Evolutionary conservation across 768 basidiomycete species (phyloP), one percentile per base, ranked within the genome.

Genomic region (Russula sp.): DNA sequence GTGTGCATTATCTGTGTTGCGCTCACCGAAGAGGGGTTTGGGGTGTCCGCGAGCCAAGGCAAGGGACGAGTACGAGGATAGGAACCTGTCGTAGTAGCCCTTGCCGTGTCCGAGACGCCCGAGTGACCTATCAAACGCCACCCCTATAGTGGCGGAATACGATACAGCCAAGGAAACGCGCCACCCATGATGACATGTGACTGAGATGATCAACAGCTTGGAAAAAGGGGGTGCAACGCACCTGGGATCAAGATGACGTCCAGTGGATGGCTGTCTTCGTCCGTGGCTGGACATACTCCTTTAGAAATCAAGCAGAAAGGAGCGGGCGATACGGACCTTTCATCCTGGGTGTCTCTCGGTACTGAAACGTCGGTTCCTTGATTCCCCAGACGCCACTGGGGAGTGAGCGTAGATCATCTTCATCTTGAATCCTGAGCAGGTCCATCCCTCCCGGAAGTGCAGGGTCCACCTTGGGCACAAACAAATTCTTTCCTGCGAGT

Each of bases 41-140:
- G 75, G 74, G 62, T 75, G 74, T 31, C 76, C 75, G 57, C 74
- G 75, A 14, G 75, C 69, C 45, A 57, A 54, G 49, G 63, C 50
- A 54, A 62, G 51, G 11, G 67, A 56, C 35, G 76, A 71, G 63
- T 89, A 90, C 1, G 77, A 72, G 3, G 83, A 73, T 40, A 92
- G 76, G 73, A 89, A 92, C 14, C 80, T 77, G 74, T 92, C 90
- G 68, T 92, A 92, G 74, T 88, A 91, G 6, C 90, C 90, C 72
- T 88, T 92, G 27, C 90, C 89, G 66, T 91, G 88, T 10, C 90
- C 90, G 34, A 92, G 79, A 35, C 90, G 84, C 53, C 84, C 84
- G 58, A 86, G 71, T 16, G 80, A 80, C 47, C 75, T 77, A 74
- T 91, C 89, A 67, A 91, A 92, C 10, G 86, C 90, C 52, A 92